Percentiles rank a stretch among this genome's conserved stretches.
These are phyloP conservation scores for Picea abies DNA, from an alignment of 83 land plant species.

Conservation along the genomic window DNA sequence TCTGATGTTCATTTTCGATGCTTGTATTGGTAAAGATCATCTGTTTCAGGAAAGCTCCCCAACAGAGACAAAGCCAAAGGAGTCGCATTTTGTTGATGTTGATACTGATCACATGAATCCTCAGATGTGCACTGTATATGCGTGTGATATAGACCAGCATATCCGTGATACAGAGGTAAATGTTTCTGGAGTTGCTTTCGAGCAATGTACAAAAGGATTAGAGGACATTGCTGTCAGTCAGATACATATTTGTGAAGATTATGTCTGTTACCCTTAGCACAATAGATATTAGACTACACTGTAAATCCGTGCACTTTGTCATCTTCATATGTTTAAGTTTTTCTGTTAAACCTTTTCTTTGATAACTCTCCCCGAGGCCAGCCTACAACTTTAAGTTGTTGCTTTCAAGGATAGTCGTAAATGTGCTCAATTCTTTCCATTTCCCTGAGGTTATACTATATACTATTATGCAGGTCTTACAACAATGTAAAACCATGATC, in stretches of 20 bases:
- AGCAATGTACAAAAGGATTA: not conserved
- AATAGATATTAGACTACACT: not conserved
- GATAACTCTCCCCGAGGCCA: not conserved
- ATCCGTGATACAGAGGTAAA: conserved; percentile 81
- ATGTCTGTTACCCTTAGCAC: not conserved
- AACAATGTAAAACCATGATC: too few species aligned
- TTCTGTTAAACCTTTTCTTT: not conserved
- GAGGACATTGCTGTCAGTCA: not conserved
- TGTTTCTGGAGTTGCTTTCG: not conserved
- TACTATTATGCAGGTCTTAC: too few species aligned
- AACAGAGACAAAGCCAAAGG: too few species aligned
- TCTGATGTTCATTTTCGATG: not conserved
- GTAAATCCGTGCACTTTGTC: not conserved
- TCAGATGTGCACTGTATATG: conserved; percentile 81
- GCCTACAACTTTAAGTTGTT: not conserved
- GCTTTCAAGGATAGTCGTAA: not conserved
- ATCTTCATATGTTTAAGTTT: not conserved
- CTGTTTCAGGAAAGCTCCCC: not conserved
- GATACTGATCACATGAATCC: conserved; percentile 71
- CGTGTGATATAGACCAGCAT: conserved; percentile 80
- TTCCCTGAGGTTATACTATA: too few species aligned
- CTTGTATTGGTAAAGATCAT: not conserved
- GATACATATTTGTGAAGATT: not conserved
- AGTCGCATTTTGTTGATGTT: conserved; percentile 24
- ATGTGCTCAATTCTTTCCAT: too few species aligned